phyloP scores from a whole-genome alignment of 164 flowering plant genomes.

The Sextonia rubra region DNA sequence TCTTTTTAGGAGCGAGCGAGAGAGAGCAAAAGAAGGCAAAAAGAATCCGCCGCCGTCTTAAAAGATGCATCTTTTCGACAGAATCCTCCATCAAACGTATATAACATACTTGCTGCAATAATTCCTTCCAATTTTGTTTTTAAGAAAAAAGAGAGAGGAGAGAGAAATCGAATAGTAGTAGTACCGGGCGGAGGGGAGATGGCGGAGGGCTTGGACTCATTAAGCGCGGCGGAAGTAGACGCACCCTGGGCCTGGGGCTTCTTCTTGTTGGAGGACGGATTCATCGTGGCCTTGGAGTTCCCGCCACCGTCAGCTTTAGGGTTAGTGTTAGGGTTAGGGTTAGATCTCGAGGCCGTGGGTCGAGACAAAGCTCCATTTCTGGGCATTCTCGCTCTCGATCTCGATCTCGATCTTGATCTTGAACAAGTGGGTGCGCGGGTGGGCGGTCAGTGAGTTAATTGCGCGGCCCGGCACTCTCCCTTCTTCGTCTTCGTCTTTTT shows the following conservation, averaged over 20 bases:
- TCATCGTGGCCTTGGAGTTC: constrained; percentile 4
- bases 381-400: constrained; percentile 4
- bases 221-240: constrained; percentile 14
- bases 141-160: not conserved
- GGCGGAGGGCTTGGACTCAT: constrained; percentile 13
- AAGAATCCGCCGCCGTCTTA: not conserved
- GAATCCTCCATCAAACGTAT: not conserved
- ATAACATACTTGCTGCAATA: too few relatives aligned
- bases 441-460: too few relatives aligned
- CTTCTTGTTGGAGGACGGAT: constrained; percentile 7
- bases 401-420: too few relatives aligned
- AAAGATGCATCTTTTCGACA: not conserved
- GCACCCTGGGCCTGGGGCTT: constrained; percentile 9
- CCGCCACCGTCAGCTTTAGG: not conserved
- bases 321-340: constrained; percentile 6
- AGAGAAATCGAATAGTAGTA: not conserved
- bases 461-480: too few relatives aligned
- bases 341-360: constrained; percentile 9
- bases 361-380: constrained; percentile 11
- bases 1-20: too few relatives aligned
- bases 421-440: too few relatives aligned
- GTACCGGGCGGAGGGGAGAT: constrained; percentile 17
- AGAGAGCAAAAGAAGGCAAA: too few relatives aligned
- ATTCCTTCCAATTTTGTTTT: not conserved
- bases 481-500: too few relatives aligned